Evolutionary conservation across 2,329 filamentous ascomycete genomes (phyloP), one percentile per base, ranked within the genome.

Genomic region (Nemania diffusa): DNA sequence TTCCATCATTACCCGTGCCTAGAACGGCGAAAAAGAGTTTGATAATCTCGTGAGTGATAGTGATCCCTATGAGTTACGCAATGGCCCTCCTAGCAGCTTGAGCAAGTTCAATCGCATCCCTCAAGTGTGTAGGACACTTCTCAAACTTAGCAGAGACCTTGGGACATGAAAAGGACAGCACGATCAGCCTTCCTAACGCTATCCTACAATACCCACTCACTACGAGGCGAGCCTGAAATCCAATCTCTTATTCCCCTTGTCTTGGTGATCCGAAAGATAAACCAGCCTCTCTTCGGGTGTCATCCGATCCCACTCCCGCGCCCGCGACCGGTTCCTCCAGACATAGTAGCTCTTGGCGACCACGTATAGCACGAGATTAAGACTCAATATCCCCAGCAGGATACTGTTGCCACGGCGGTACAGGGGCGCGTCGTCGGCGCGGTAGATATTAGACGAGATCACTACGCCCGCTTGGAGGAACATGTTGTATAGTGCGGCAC

Each of bases 401-500:
- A 85, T 80, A 48, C 80, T 83, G 65, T 90, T 89, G 0, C 88
- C 88, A 0, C 80, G 78, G 3, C 81, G 78, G 65, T 89, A 88
- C 4, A 83, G 77, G 0, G 86, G 86, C 55, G 81, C 81, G 69
- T 90, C 87, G 37, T 85, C 79, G 0, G 83, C 78, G 1, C 84
- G 79, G 72, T 88, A 89, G 40, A 88, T 85, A 68, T 80, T 76
- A 11, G 74, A 74, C 48, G 72, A 71, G 24, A 74, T 74, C 11
- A 82, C 77, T 59, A 73, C 74, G 2, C 79, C 79, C 0, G 76
- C 55, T 57, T 81, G 80, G 1, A 79, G 74, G 26, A 75, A 75
- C 74, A 81, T 81, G 68, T 89, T 89, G 75, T 89, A 89, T 4
- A 88, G 73, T 0, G 85, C 87, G 0, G 85, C 83, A 0, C 85